Evolutionary conservation across 306 rosid species (phyloP).

Genomic region (Inga oerstediana): DNA sequence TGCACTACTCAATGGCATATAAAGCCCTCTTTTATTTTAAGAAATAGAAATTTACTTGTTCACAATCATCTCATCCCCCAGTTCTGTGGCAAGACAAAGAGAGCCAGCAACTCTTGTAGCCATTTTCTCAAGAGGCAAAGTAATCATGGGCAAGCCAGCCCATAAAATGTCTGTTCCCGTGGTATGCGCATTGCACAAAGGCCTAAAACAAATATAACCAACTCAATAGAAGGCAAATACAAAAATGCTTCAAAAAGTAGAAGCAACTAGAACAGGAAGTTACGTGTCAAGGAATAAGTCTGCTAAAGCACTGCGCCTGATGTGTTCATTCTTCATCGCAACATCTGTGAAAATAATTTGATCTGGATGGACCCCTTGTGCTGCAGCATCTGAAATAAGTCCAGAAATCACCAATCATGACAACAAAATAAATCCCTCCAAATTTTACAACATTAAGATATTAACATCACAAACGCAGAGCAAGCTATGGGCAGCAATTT

Average conservation of each 20-base stretch:
- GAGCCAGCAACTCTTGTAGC: constrained; percentile 99
- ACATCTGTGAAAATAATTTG: constrained; percentile 97
- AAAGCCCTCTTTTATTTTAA: background rate
- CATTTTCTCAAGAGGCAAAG: constrained; percentile 97
- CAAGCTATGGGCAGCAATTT: background rate
- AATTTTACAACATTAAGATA: too few species aligned
- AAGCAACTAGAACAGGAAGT: constrained; percentile 10
- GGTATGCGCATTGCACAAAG: constrained; percentile 98
- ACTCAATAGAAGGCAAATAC: background rate
- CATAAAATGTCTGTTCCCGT: constrained; percentile 96
- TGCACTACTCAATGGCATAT: background rate
- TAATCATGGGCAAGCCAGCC: constrained; percentile 98
- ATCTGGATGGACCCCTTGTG: constrained; percentile 91
- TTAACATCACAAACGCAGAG: background rate
- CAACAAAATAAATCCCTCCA: background rate
- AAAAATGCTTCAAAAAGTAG: background rate
- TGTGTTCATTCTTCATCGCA: constrained; percentile 96
- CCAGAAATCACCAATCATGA: constrained; percentile 23
- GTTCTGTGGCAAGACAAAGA: constrained; percentile 87
- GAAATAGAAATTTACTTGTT: constrained; percentile 51
- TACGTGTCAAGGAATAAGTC: constrained; percentile 98
- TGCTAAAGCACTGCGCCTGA: constrained; percentile 90
- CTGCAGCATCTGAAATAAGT: constrained; percentile 69
- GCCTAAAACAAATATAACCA: constrained; percentile 56
- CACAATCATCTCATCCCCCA: constrained; percentile 98